Base-by-base conservation (phyloP, 805 yeast species). In the Candida alai region DNA sequence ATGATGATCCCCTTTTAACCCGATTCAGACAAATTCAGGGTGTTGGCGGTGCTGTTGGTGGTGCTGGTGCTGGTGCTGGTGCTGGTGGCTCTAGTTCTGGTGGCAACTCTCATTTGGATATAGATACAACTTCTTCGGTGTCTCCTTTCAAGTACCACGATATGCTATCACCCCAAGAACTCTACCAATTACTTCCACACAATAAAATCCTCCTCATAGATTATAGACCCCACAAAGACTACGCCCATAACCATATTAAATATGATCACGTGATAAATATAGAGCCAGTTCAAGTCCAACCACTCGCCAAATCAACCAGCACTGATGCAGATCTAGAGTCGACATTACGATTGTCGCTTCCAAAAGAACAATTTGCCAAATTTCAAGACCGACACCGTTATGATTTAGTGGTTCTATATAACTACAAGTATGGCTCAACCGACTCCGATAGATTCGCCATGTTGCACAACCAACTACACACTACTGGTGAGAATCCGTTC, bases 241-340 rank as follows among this genome's bases (percentile, higher is more conserved):
- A 72, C 50, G 73, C 76, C 30, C 60, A 63, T 27, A 73, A 74
- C 30, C 96, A 87, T 54, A 76, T 89, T 15, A 62, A 71, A 9
- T 60, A 76, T 17, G 58, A 62, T 3, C 74, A 82, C 35, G 55
- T 83, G 6, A 69, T 85, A 8, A 84, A 89, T 51, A 70, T 89
- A 13, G 95, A 86, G 34, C 96, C 97, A 2, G 19, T 36, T 1
- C n/a, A 23, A 13, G 22, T 41, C 11, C 11, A 30, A 4, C 15
- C 14, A n/a, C 0, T 66, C 72, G 13, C 67, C 76, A 1, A 61
- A 80, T 7, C 25, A 8, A n/a, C 20, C 9, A 28, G n/a, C 4
- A 65, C 74, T 0, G 85, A 84, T 46, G 58, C 54, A n/a, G 90
- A 82, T 35, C 58, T 89, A n/a, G 84, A 82, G 45, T 70, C 66